Evolutionary conservation across 2,329 filamentous ascomycete genomes (phyloP).

Genomic region (Pseudogymnoascus sp.): DNA sequence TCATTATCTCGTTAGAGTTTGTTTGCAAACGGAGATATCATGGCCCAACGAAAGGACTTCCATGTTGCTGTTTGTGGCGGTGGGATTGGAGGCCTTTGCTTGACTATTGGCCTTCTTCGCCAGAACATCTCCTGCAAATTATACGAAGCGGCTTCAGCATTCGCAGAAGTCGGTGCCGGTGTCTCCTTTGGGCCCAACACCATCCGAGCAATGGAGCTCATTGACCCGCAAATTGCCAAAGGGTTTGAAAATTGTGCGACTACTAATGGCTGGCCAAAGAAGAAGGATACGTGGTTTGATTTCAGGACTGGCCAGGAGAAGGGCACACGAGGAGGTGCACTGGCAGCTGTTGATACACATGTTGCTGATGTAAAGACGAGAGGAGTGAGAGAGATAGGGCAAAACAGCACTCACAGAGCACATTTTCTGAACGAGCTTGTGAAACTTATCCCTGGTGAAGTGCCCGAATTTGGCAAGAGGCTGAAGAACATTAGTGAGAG

Average conservation of each 20-base stretch:
- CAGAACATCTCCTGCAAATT: constrained; percentile 23
- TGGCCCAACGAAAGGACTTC: constrained; percentile 17
- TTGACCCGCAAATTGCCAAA: constrained; percentile 21
- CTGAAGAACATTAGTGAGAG: constrained; percentile 26
- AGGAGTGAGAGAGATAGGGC: constrained; percentile 14
- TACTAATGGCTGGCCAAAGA: constrained; percentile 18
- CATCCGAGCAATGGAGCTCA: constrained; percentile 22
- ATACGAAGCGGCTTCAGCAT: constrained; percentile 25
- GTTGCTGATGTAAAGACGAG: constrained; percentile 7
- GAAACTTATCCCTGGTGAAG: constrained; percentile 31
- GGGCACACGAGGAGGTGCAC: background rate
- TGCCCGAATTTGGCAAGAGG: constrained; percentile 29
- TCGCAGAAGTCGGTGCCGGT: constrained; percentile 26
- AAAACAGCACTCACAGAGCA: constrained; percentile 23
- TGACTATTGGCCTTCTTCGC: constrained; percentile 23
- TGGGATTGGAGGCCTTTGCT: constrained; percentile 24
- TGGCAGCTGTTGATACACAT: background rate
- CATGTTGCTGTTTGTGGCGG: constrained; percentile 26
- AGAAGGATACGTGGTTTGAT: constrained; percentile 23
- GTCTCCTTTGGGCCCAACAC: constrained; percentile 26
- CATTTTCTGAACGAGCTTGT: constrained; percentile 26
- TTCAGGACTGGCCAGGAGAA: constrained; percentile 17
- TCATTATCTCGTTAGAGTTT: background rate
- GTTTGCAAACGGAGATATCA: background rate
- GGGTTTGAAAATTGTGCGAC: constrained; percentile 21